Evolutionary conservation across 345 rosid genomes (phyloP).

Genomic region (Ceriops zippeliana): DNA sequence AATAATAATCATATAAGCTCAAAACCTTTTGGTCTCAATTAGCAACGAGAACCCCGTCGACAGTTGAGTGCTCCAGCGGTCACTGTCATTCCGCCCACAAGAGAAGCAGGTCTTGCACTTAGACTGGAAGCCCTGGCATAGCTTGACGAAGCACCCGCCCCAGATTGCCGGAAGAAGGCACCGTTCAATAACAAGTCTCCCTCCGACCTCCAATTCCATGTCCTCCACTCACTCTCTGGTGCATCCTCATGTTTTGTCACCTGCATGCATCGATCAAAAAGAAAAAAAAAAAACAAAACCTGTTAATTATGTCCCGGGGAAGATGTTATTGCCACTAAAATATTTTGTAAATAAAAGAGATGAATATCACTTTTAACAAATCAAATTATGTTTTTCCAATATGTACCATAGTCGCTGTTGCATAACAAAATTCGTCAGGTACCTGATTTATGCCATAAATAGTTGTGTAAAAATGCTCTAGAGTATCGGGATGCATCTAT

Average conservation of each 20-base stretch:
- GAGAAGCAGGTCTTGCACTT: constrained; percentile 27
- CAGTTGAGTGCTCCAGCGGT: constrained; percentile 28
- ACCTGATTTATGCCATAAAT: too few species aligned
- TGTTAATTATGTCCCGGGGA: neutral
- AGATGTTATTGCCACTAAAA: too few species aligned
- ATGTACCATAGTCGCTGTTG: too few species aligned
- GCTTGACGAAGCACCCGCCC: constrained; percentile 22
- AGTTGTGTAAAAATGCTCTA: too few species aligned
- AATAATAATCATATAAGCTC: too few species aligned
- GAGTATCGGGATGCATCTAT: too few species aligned
- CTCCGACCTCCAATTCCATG: constrained; percentile 32
- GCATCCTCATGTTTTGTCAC: constrained; percentile 32
- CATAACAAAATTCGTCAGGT: too few species aligned
- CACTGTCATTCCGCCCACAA: constrained; percentile 18
- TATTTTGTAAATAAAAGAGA: too few species aligned
- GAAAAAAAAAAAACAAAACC: neutral
- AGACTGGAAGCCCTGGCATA: constrained; percentile 24
- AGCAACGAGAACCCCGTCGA: constrained; percentile 25
- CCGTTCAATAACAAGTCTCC: constrained; percentile 25
- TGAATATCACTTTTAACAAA: too few species aligned
- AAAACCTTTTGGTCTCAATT: neutral
- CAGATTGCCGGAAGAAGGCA: constrained; percentile 23
- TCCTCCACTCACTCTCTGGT: constrained; percentile 25
- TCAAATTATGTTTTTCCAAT: too few species aligned
- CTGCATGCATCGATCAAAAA: neutral